These are phyloP conservation scores for Serendipita vermifera DNA, from an alignment of 768 basidiomycete genomes.

Conservation along the genomic window DNA sequence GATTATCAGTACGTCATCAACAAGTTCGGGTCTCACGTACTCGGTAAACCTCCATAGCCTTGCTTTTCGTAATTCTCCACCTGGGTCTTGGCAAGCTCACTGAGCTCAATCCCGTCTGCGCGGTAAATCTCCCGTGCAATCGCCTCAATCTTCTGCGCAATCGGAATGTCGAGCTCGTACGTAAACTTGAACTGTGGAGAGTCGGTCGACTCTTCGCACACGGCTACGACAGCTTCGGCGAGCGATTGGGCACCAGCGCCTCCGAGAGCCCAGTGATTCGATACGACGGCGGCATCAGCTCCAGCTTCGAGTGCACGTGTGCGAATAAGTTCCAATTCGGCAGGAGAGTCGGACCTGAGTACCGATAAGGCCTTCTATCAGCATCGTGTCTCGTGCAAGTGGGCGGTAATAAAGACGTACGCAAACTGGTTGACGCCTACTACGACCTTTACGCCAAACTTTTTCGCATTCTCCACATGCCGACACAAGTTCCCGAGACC, in stretches of 20 bases:
- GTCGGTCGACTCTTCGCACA: conserved; percentile 68
- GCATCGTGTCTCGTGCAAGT: neutral
- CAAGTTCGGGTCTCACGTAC: conserved; percentile 32
- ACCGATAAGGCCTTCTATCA: neutral
- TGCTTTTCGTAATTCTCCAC: conserved; percentile 85
- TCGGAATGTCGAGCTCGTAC: conserved; percentile 71
- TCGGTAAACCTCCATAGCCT: conserved; percentile 66
- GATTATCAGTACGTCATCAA: conserved; percentile 16
- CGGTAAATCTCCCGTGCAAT: conserved; percentile 90
- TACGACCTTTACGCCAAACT: conserved; percentile 93
- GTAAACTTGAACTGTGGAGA: conserved; percentile 98
- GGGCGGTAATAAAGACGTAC: conserved; percentile 36
- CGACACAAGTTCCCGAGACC: conserved; percentile 87
- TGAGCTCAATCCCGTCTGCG: conserved; percentile 79
- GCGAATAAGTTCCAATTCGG: conserved; percentile 77
- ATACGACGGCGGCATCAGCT: conserved; percentile 88
- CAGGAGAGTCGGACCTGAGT: conserved; percentile 69
- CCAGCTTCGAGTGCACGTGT: conserved; percentile 69
- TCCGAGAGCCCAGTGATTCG: conserved; percentile 96
- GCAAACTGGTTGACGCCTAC: conserved; percentile 92
- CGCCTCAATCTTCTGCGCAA: conserved; percentile 76
- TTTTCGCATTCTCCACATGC: conserved; percentile 89
- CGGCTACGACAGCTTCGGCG: conserved; percentile 80
- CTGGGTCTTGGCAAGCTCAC: conserved; percentile 72
- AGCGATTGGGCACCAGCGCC: conserved; percentile 81